These are phyloP conservation scores for Nitzschia putrida DNA, from an alignment of 108 stramenopile species.

Conservation along the genomic window DNA sequence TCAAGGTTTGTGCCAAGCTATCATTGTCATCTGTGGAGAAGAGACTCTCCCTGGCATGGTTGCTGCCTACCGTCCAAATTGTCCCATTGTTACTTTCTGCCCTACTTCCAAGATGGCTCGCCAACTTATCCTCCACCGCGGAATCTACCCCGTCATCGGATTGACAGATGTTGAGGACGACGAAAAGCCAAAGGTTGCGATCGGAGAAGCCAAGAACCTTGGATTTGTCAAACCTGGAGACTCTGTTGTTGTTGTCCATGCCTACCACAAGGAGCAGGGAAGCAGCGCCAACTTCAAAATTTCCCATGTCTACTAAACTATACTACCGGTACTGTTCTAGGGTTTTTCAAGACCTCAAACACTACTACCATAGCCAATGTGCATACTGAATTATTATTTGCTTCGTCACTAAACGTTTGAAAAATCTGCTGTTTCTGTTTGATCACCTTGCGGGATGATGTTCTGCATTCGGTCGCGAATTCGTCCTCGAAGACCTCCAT, in stretches of 20 bases:
- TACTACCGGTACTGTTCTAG: not conserved
- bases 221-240: slow-evolving; percentile 72
- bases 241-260: slow-evolving; percentile 59
- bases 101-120: slow-evolving; percentile 71
- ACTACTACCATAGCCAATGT: too few relatives aligned
- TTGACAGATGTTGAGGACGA: slow-evolving; percentile 27
- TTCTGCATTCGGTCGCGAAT: slow-evolving; percentile 71
- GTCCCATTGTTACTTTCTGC: slow-evolving; percentile 82
- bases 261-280: slow-evolving; percentile 43
- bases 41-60: slow-evolving; percentile 63
- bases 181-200: slow-evolving; percentile 53
- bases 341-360: not conserved
- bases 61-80: slow-evolving; percentile 70
- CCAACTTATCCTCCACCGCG: slow-evolving; percentile 78
- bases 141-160: slow-evolving; percentile 77
- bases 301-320: slow-evolving; percentile 19
- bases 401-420: slow-evolving; percentile 59
- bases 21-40: slow-evolving; percentile 86
- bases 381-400: not conserved
- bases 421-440: slow-evolving; percentile 74
- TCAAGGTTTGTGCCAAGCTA: slow-evolving; percentile 80
- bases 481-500: slow-evolving; percentile 67
- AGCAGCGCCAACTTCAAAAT: slow-evolving; percentile 55
- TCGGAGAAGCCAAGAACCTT: slow-evolving; percentile 64
- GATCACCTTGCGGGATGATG: slow-evolving; percentile 79